A percentile compares a stretch with the other conserved stretches of the same genome.
These are phyloP conservation scores for Chamaecrista fasciculata DNA, from an alignment of 306 rosid species.

Conservation along the genomic window DNA sequence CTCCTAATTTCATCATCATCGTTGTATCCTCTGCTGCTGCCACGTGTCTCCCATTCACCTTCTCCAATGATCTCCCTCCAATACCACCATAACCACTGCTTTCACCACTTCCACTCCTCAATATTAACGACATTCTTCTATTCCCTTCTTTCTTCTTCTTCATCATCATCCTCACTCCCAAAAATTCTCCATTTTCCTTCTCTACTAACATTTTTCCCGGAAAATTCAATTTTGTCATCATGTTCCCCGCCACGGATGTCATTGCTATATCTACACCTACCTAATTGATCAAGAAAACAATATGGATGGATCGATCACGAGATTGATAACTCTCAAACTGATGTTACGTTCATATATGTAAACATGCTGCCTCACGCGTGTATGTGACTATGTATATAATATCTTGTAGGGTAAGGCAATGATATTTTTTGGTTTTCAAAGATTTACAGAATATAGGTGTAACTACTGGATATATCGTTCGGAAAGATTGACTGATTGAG, in stretches of 20 bases:
- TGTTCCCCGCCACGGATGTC: conserved; percentile 44
- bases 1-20: too few relatives aligned
- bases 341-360: too few relatives aligned
- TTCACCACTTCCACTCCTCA: conserved; percentile 21
- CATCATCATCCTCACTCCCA: too few relatives aligned
- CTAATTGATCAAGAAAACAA: background rate
- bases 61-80: conserved; percentile 34
- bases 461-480: conserved; percentile 25
- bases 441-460: conserved; percentile 19
- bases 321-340: too few relatives aligned
- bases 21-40: too few relatives aligned
- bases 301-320: too few relatives aligned
- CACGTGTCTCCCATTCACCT: conserved; percentile 39
- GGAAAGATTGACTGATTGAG: conserved; percentile 30
- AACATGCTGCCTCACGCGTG: too few relatives aligned
- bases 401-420: conserved; percentile 26
- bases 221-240: conserved; percentile 12
- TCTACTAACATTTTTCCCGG: conserved; percentile 17
- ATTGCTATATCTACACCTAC: conserved; percentile 16
- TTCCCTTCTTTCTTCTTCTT: conserved; percentile 11
- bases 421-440: background rate
- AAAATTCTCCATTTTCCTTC: conserved; percentile 23
- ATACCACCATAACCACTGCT: conserved; percentile 11
- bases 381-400: too few relatives aligned
- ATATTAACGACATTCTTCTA: conserved; percentile 9